Percentiles rank a stretch among this genome's conserved stretches.
Evolutionary conservation across 2,329 filamentous ascomycete species (phyloP).

Genomic region (Fusarium longipes): DNA sequence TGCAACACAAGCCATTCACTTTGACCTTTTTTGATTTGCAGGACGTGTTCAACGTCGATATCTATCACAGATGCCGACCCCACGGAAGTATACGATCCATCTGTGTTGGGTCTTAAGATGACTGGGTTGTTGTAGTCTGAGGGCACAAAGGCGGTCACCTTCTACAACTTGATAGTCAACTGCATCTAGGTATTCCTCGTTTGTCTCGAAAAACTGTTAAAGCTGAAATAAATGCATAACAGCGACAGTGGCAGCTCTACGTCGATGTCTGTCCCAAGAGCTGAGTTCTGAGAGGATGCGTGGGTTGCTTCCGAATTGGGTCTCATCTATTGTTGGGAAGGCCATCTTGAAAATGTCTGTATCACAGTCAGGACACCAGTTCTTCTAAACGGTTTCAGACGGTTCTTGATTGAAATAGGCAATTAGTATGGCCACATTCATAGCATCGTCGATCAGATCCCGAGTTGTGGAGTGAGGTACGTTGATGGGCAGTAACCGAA

Average conservation of each 20-base stretch:
- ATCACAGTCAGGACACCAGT: neutral
- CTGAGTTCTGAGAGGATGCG: neutral
- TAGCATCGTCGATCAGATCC: neutral
- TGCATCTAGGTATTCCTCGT: neutral
- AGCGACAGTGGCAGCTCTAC: neutral
- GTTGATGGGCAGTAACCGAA: neutral
- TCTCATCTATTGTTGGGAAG: neutral
- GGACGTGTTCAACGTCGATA: neutral
- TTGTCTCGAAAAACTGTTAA: conserved; percentile 8
- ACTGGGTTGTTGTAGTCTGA: conserved; percentile 4
- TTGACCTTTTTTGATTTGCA: neutral
- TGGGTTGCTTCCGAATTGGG: neutral
- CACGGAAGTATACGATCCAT: neutral
- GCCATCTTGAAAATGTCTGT: conserved; percentile 1
- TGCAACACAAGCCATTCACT: conserved; percentile 4
- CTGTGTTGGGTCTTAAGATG: neutral
- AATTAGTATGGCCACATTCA: conserved; percentile 12
- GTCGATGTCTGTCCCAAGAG: conserved; percentile 2
- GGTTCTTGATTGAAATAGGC: conserved; percentile 2
- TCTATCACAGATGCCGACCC: conserved; percentile 1
- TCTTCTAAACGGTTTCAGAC: neutral
- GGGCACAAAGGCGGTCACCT: conserved; percentile 1
- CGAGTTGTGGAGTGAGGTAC: neutral
- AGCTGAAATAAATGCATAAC: neutral
- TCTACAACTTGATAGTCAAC: neutral